A percentile compares a stretch with the other conserved stretches of the same genome.
Evolutionary conservation across 1,284 basidiomycete species (phyloP).

Genomic region (Pseudozyma flocculosa): DNA sequence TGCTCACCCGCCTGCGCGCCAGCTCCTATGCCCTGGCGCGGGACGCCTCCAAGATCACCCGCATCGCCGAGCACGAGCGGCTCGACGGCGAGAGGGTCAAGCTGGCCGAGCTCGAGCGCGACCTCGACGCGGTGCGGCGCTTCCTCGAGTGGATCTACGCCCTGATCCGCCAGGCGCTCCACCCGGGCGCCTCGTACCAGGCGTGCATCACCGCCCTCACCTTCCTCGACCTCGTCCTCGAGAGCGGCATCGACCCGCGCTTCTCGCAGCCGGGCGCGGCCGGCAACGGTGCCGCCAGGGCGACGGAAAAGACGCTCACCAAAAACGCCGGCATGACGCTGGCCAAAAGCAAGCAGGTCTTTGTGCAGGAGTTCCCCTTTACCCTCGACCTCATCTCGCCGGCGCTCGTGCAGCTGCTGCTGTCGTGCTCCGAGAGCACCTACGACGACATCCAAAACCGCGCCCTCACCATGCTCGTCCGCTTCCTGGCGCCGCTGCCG

Average conservation of each 20-base stretch:
- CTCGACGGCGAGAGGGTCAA: conserved; percentile 22
- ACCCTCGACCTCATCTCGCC: conserved; percentile 18
- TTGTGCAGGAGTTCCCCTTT: conserved; percentile 31
- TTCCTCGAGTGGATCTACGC: conserved; percentile 30
- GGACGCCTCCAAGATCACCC: conserved; percentile 23
- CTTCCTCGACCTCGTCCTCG: conserved; percentile 40
- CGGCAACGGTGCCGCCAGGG: not conserved
- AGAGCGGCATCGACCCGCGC: conserved; percentile 30
- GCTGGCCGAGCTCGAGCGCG: conserved; percentile 11
- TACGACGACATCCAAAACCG: conserved; percentile 45
- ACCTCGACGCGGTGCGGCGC: conserved; percentile 16
- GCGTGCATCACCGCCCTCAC: conserved; percentile 40
- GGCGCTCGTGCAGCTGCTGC: conserved; percentile 32
- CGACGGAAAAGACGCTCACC: conserved; percentile 5
- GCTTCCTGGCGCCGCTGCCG: conserved; percentile 35
- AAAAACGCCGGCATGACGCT: conserved; percentile 38
- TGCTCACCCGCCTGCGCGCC: conserved; percentile 44
- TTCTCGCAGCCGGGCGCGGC: conserved; percentile 7
- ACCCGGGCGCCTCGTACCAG: conserved; percentile 52
- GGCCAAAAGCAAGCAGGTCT: conserved; percentile 42
- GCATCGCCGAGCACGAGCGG: conserved; percentile 22
- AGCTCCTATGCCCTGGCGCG: conserved; percentile 35
- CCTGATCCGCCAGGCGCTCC: conserved; percentile 26
- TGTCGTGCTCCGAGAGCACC: conserved; percentile 43
- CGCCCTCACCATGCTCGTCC: conserved; percentile 34